Percentiles rank a stretch among this genome's conserved stretches.
phyloP scores from a whole-genome alignment of 2,329 filamentous ascomycete genomes.

The Trichophyton mentagrophytes region DNA sequence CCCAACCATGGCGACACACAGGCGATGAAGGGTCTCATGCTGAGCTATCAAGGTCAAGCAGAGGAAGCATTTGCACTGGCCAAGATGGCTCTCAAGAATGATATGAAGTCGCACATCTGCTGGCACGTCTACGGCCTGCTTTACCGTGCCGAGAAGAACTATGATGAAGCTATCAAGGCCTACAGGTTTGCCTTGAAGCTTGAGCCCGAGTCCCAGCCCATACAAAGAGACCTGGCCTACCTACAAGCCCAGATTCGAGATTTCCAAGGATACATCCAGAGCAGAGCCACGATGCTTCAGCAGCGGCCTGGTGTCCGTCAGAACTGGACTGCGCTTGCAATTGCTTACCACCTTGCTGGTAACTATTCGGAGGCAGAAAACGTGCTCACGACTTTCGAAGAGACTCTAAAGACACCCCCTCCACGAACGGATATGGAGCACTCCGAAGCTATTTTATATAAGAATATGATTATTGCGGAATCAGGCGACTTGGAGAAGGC shows the following conservation, averaged over 20 bases:
- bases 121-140: slow-evolving; percentile 98
- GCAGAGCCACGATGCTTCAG: slow-evolving; percentile 75
- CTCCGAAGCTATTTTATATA: slow-evolving; percentile 87
- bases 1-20: slow-evolving; percentile 95
- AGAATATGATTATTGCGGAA: slow-evolving; percentile 88
- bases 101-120: slow-evolving; percentile 99
- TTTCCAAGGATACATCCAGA: slow-evolving; percentile 85
- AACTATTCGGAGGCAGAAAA: slow-evolving; percentile 78
- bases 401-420: slow-evolving; percentile 72
- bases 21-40: slow-evolving; percentile 96
- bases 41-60: slow-evolving; percentile 82
- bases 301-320: slow-evolving; percentile 68
- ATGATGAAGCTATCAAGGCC: slow-evolving; percentile 96
- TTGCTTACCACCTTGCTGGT: slow-evolving; percentile 83
- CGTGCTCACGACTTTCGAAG: slow-evolving; percentile 81
- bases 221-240: slow-evolving; percentile 83
- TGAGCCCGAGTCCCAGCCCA: slow-evolving; percentile 88
- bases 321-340: slow-evolving; percentile 95
- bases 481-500: slow-evolving; percentile 70
- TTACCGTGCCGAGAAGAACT: slow-evolving; percentile 90
- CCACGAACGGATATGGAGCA: slow-evolving; percentile 74
- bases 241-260: slow-evolving; percentile 95
- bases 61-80: slow-evolving; percentile 90
- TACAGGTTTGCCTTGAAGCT: slow-evolving; percentile 91
- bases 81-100: slow-evolving; percentile 81